Percentiles rank a stretch among this genome's conserved stretches.
phyloP scores from a whole-genome alignment of 371 early-diverging fungal species.

The Mortierella sp. region DNA sequence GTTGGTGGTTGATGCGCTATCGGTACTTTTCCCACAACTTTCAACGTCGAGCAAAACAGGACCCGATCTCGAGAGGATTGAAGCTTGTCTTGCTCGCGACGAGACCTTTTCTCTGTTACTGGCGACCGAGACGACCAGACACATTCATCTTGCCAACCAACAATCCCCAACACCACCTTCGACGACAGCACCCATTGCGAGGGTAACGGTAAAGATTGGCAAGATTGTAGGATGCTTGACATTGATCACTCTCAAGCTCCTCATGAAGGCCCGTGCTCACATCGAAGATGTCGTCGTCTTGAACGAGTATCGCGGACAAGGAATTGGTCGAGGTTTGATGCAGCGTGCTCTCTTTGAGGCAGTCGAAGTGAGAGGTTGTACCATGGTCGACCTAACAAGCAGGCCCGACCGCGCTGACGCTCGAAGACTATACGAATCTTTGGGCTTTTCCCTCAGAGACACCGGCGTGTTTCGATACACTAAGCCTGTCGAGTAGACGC shows the following conservation, averaged over 20 bases:
- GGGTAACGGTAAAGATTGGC: constrained; percentile 5
- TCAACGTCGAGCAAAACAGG: constrained; percentile 20
- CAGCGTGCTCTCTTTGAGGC: constrained; percentile 35
- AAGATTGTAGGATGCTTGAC: constrained; percentile 33
- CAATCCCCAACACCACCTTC: not conserved
- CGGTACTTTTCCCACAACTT: constrained; percentile 40
- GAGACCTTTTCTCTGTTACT: constrained; percentile 38
- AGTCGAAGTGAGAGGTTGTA: constrained; percentile 12
- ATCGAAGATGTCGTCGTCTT: constrained; percentile 50
- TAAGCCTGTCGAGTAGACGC: not conserved
- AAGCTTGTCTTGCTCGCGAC: constrained; percentile 24
- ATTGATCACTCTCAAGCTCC: constrained; percentile 29
- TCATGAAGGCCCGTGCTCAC: constrained; percentile 43
- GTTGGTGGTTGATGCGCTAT: constrained; percentile 12
- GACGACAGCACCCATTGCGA: not conserved
- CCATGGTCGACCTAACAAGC: constrained; percentile 43
- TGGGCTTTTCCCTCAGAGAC: constrained; percentile 44
- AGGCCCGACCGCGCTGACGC: constrained; percentile 45
- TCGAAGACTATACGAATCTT: constrained; percentile 34
- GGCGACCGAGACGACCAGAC: constrained; percentile 15
- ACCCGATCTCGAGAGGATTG: constrained; percentile 19
- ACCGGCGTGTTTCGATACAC: constrained; percentile 40
- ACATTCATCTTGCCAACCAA: not conserved
- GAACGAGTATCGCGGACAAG: constrained; percentile 21
- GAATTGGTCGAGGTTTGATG: constrained; percentile 41